A percentile compares a stretch with the other conserved stretches of the same genome.
Evolutionary conservation across 2,329 filamentous ascomycete species (phyloP).

Genomic region (Graphiopsis chlorocephala): DNA sequence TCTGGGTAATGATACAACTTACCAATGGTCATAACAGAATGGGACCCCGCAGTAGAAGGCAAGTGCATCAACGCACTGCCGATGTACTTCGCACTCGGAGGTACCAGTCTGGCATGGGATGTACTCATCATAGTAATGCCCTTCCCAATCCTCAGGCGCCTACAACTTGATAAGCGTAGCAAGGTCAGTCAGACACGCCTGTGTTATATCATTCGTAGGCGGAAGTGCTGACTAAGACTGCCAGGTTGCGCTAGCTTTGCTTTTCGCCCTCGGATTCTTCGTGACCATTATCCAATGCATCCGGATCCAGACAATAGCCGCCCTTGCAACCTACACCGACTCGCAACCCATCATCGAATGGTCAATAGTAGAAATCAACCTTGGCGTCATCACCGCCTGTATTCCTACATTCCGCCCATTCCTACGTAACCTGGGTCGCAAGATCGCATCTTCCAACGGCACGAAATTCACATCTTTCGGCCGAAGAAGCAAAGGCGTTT

Average conservation of each 20-base stretch:
- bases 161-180: conserved; percentile 25
- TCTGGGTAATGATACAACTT: background rate
- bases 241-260: conserved; percentile 38
- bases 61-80: conserved; percentile 18
- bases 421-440: background rate
- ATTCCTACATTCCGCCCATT: conserved; percentile 47
- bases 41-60: conserved; percentile 15
- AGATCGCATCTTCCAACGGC: background rate
- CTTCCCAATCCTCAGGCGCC: conserved; percentile 19
- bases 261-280: conserved; percentile 53
- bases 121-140: conserved; percentile 21
- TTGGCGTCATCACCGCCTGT: conserved; percentile 42
- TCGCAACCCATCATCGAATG: conserved; percentile 44
- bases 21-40: background rate
- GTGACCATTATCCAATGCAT: conserved; percentile 52
- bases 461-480: background rate
- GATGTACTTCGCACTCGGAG: conserved; percentile 17
- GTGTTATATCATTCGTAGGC: background rate
- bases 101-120: conserved; percentile 20
- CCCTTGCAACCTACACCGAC: conserved; percentile 46
- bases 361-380: conserved; percentile 47
- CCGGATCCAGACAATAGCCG: conserved; percentile 50
- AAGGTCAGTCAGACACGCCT: conserved; percentile 13
- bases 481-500: background rate
- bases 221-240: background rate